Conservation (phyloP, 345 rosid genomes). For the Mallotus nudiflorus region DNA sequence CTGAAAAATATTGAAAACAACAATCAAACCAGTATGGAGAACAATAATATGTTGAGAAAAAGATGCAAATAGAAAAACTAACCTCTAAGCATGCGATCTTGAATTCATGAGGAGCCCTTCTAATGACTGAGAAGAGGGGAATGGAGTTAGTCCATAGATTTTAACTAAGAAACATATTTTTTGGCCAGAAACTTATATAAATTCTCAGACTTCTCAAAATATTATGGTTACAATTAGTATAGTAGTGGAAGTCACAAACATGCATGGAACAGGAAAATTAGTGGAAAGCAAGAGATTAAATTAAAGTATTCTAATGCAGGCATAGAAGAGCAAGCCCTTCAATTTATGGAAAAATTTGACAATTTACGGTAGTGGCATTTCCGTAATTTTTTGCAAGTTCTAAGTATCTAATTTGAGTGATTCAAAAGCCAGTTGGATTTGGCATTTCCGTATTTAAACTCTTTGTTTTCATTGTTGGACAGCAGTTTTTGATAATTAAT, state of each 20-base stretch:
- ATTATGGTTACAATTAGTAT: neutral
- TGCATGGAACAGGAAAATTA: neutral
- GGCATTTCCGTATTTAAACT: too few relatives aligned
- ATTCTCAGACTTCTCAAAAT: neutral
- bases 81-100: constrained; percentile 99
- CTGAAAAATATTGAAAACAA: too few relatives aligned
- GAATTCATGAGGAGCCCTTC: constrained; percentile 99
- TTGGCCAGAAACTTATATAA: neutral
- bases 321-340: too few relatives aligned
- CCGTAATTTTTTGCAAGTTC: too few relatives aligned
- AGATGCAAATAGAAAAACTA: constrained; percentile 23
- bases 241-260: neutral
- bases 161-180: constrained; percentile 8
- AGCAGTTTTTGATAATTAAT: too few relatives aligned
- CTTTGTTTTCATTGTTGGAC: too few relatives aligned
- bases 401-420: too few relatives aligned
- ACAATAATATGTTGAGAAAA: neutral
- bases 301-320: too few relatives aligned
- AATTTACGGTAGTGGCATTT: too few relatives aligned
- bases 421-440: too few relatives aligned
- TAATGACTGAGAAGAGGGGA: constrained; percentile 56
- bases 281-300: too few relatives aligned
- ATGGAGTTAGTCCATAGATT: constrained; percentile 12
- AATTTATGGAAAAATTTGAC: too few relatives aligned
- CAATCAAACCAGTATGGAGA: neutral